Base-by-base conservation (phyloP, 225 moss, liverwort and hornwort genomes). In the Straminergon stramineum region DNA sequence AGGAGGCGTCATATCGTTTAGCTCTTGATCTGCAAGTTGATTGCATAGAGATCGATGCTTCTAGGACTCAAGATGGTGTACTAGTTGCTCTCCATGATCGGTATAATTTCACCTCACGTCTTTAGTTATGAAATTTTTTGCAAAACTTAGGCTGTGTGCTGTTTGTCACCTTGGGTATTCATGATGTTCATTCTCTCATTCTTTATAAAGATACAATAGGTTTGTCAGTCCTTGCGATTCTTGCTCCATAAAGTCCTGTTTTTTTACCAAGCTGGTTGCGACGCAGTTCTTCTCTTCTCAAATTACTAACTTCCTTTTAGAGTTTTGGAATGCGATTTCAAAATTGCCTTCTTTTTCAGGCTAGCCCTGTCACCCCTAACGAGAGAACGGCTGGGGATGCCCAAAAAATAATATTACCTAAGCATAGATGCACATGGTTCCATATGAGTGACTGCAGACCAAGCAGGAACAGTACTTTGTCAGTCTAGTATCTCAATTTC, bases 31-130 rank as follows among this genome's bases (percentile, higher is more conserved):
- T 92, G 83, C 95, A 95, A 78, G 97, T 97, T 52, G 95, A 97
- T 73, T 99, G 99, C 94, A 93, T 99, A 51, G 99, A 99, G 87
- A 95, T 99, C 70, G 99, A 99, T 94, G 96, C 95, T 70, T 97
- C 99, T 60, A 94, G 96, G 71, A 96, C 97, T 78, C 89, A 60
- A 85, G 99, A 99, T 92, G 99, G 99, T 89, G 94, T 97, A 80
- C 91, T 99, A 45, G 90, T 99, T 88, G 97, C 97, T 88, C 96
- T 99, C 52, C 99, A 99, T 93, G 96, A 99, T 90, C 96, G 98
- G 98, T 97, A 94, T 74, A 55, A 81, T 84, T 89, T 89, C 76
- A 84, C 56, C 88, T 88, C 75, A 62, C 84, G 75, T 78, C 39
- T 84, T 87, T 71, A 24, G 45, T 88, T 35, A 71, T 66, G n/a